Conservation (phyloP, 2,329 filamentous ascomycete genomes). For the Metarhizium brunneum region DNA sequence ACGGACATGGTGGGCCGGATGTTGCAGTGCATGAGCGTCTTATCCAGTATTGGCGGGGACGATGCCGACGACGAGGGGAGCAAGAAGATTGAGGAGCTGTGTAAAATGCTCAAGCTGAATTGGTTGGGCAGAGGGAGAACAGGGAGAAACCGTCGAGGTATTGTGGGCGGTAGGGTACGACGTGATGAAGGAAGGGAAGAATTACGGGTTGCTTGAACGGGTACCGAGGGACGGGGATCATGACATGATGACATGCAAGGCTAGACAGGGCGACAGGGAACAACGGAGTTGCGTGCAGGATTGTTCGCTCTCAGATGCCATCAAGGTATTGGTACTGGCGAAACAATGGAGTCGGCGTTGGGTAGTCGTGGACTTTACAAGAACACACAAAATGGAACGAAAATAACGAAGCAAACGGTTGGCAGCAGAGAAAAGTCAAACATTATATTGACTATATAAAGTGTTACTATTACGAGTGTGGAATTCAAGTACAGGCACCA, state of each 20-base stretch:
- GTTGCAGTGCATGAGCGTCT: constrained; percentile 90
- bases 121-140: constrained; percentile 89
- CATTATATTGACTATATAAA: too few relatives aligned
- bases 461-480: too few relatives aligned
- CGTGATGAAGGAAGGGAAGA: constrained; percentile 34
- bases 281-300: neutral
- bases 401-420: too few relatives aligned
- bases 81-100: constrained; percentile 72
- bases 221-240: neutral
- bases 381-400: neutral
- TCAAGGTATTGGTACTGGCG: neutral
- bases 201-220: constrained; percentile 26
- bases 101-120: constrained; percentile 85
- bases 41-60: constrained; percentile 60
- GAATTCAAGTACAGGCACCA: too few relatives aligned
- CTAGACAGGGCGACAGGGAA: neutral
- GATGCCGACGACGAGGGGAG: constrained; percentile 63
- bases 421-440: too few relatives aligned
- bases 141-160: constrained; percentile 78
- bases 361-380: neutral
- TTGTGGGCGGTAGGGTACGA: constrained; percentile 61
- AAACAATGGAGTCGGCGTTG: neutral
- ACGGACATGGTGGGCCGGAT: constrained; percentile 93
- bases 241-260: neutral
- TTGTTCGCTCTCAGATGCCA: neutral